Evolutionary conservation across 306 rosid species (phyloP).

Genomic region (Lathyrus oleraceus): DNA sequence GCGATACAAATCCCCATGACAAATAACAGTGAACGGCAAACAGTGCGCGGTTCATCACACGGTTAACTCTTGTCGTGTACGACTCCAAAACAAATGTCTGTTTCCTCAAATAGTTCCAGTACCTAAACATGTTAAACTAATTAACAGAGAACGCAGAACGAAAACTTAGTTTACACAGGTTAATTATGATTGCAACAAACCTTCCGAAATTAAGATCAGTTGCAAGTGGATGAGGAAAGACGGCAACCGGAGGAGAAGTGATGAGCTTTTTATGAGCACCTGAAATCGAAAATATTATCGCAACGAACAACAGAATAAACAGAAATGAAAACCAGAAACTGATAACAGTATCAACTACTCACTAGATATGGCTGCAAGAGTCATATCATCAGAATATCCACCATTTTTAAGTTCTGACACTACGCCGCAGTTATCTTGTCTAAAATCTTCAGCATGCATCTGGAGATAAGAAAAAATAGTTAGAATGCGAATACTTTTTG

Average conservation of each 20-base stretch:
- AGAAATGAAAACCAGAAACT: neutral
- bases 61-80: conserved; percentile 71
- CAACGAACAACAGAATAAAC: conserved; percentile 31
- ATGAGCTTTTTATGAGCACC: conserved; percentile 92
- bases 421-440: conserved; percentile 75
- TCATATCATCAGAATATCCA: conserved; percentile 99
- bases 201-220: conserved; percentile 91
- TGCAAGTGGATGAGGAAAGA: conserved; percentile 98
- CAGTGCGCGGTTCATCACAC: conserved; percentile 92
- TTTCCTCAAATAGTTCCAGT: conserved; percentile 99
- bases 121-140: conserved; percentile 52
- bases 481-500: conserved; percentile 25
- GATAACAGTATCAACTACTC: conserved; percentile 13
- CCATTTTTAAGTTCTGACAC: conserved; percentile 83
- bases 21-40: conserved; percentile 77
- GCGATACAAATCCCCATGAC: conserved; percentile 95
- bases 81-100: conserved; percentile 99
- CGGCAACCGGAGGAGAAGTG: conserved; percentile 91
- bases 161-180: neutral
- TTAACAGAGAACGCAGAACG: conserved; percentile 24
- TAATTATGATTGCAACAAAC: conserved; percentile 49
- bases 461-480: conserved; percentile 45
- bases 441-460: conserved; percentile 98
- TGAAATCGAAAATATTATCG: conserved; percentile 42
- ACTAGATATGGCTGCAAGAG: conserved; percentile 97